A percentile compares a stretch with the other conserved stretches of the same genome.
These are phyloP conservation scores for Coccinonectria pachysandricola DNA, from an alignment of 2,329 filamentous ascomycete genomes.

Conservation along the genomic window DNA sequence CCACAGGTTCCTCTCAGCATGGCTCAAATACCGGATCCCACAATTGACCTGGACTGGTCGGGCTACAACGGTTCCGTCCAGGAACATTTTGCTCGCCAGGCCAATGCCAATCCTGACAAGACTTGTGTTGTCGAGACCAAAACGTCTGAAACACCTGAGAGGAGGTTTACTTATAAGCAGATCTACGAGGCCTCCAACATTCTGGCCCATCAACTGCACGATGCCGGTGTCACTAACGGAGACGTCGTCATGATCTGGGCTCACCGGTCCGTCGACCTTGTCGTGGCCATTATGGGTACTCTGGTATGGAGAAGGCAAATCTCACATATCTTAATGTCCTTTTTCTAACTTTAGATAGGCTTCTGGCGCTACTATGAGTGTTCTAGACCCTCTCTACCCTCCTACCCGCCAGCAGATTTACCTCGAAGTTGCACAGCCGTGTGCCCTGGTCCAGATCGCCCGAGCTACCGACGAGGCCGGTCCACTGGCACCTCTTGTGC, in stretches of 20 bases:
- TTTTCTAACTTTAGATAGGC: too few species aligned
- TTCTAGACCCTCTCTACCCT: constrained; percentile 55
- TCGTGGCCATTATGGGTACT: constrained; percentile 67
- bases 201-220: constrained; percentile 67
- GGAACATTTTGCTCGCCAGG: constrained; percentile 57
- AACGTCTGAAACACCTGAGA: constrained; percentile 13
- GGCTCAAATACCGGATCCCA: constrained; percentile 45
- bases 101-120: constrained; percentile 53
- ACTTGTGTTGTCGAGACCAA: constrained; percentile 40
- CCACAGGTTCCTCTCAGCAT: constrained; percentile 1
- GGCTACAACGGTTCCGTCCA: constrained; percentile 55
- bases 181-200: constrained; percentile 78
- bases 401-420: constrained; percentile 40
- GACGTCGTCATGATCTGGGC: constrained; percentile 94
- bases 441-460: constrained; percentile 55
- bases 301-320: too few species aligned
- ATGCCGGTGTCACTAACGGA: constrained; percentile 61
- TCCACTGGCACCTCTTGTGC: constrained; percentile 39
- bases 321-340: too few species aligned
- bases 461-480: constrained; percentile 47
- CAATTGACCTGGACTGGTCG: constrained; percentile 56
- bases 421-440: constrained; percentile 67
- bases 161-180: constrained; percentile 62
- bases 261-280: constrained; percentile 59
- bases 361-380: constrained; percentile 52